Evolutionary conservation across 2,329 filamentous ascomycete species (phyloP).

Genomic region (Claviceps africana): DNA sequence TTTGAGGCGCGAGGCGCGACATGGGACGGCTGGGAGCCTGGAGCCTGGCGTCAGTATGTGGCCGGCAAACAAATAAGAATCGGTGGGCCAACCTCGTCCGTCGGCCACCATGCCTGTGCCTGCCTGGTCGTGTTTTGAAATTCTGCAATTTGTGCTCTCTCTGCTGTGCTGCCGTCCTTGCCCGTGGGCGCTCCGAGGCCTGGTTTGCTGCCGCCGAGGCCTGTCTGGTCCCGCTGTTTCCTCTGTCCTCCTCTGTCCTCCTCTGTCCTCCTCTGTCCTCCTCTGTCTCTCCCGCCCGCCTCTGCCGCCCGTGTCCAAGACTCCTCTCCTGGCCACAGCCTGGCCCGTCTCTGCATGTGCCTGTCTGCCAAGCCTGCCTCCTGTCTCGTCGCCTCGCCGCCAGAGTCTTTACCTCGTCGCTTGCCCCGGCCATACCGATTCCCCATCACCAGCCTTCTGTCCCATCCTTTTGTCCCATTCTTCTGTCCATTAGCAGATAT

Average conservation of each 20-base stretch:
- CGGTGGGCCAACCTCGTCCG: not conserved
- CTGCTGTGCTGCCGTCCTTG: not conserved
- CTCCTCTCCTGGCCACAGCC: too few relatives aligned
- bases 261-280: too few relatives aligned
- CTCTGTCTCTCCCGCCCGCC: too few relatives aligned
- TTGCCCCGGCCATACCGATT: not conserved
- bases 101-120: not conserved
- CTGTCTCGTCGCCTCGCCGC: too few relatives aligned
- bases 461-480: not conserved
- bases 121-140: not conserved
- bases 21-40: too few relatives aligned
- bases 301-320: too few relatives aligned
- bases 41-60: not conserved
- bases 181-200: not conserved
- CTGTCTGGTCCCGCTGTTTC: too few relatives aligned
- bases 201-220: too few relatives aligned
- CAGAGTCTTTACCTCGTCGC: not conserved
- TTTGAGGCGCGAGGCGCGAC: too few relatives aligned
- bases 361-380: too few relatives aligned
- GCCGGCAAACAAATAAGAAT: not conserved
- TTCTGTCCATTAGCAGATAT: not conserved
- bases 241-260: too few relatives aligned
- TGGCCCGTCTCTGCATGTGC: too few relatives aligned
- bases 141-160: not conserved
- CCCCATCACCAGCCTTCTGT: not conserved